Evolutionary conservation across 768 basidiomycete species (phyloP), one percentile per base, ranked within the genome.

Genomic region (Suillus hirtellus): DNA sequence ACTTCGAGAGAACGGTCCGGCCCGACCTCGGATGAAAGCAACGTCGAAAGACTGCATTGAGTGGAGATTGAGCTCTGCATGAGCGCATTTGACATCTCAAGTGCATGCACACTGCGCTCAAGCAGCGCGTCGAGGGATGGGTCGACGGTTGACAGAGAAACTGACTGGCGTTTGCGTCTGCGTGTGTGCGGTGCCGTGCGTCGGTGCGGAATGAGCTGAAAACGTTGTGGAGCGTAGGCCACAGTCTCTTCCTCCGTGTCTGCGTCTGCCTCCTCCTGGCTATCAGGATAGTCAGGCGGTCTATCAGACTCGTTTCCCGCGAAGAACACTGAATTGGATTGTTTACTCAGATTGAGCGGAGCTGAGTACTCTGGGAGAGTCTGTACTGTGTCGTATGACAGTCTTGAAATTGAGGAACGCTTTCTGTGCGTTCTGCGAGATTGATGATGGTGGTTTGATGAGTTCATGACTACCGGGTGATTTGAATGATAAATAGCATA

Each of bases 71-170:
- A 89, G 14, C 86, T 87, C 70, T 91, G 88, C 53, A 95, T 78
- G 12, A 94, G 78, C 3, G 86, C 82, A 63, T 94, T 94, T 5
- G 92, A 94, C 81, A 93, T 87, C 72, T 94, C 93, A 10, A 95
- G 80, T 1, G 92, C 92, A 75, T 92, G 87, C 15, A 94, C 90
- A 66, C 90, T 92, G 65, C 92, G 86, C 63, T 86, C 90, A 1
- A 94, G 81, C 17, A 94, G 79, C n/a, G 88, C 82, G 74, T 94
- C 93, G 34, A 93, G 81, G 68, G 83, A 86, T 14, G 84, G 82
- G 71, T 89, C 87, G 56, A 77, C 44, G 10, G 38, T 21, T 53
- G 34, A 50, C 12, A 52, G 37, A 72, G 24, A 75, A 58, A 38
- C 64, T 72, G 68, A 67, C 24, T 65, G 61, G 54, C 74, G 68